Percentiles rank a stretch among this genome's conserved stretches.
These are phyloP conservation scores for Rutstroemia sp. DNA, from an alignment of 2,329 filamentous ascomycete species.

Conservation along the genomic window DNA sequence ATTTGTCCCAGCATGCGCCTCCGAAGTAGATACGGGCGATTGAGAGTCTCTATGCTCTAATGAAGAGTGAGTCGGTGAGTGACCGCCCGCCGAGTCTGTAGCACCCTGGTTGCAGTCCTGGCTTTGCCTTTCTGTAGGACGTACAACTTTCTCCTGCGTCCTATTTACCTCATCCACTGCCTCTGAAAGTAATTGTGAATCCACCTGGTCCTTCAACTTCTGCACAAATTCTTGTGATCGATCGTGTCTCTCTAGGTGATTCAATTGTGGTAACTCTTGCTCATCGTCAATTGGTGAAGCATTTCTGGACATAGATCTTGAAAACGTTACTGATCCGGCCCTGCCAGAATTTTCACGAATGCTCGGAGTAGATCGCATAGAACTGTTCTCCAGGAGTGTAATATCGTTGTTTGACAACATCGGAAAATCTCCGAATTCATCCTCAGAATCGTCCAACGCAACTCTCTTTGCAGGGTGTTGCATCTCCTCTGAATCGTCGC, in stretches of 20 bases:
- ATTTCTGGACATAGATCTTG: background rate
- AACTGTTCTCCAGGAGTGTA: slow-evolving; percentile 10
- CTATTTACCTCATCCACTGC: background rate
- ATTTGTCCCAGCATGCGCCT: no score
- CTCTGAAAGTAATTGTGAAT: slow-evolving; percentile 3
- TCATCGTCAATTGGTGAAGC: background rate
- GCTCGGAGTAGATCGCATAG: background rate
- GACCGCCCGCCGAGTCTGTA: background rate
- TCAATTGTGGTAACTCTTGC: slow-evolving; percentile 1
- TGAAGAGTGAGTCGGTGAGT: background rate
- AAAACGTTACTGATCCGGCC: background rate
- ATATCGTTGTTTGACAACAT: slow-evolving; percentile 25
- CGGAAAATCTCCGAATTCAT: slow-evolving; percentile 30
- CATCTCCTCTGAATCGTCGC: background rate
- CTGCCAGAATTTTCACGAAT: background rate
- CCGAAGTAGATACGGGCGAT: no score
- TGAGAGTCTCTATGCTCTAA: no score
- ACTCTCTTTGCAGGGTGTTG: slow-evolving; percentile 1
- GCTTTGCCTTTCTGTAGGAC: background rate
- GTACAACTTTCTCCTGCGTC: background rate
- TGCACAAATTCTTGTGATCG: background rate
- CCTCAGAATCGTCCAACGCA: slow-evolving; percentile 20
- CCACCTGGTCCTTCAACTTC: background rate
- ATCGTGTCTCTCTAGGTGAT: background rate
- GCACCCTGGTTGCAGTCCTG: background rate